A percentile compares a stretch with the other conserved stretches of the same genome.
Evolutionary conservation across 2,329 filamentous ascomycete species (phyloP).

Genomic region (Exophiala calicioides): DNA sequence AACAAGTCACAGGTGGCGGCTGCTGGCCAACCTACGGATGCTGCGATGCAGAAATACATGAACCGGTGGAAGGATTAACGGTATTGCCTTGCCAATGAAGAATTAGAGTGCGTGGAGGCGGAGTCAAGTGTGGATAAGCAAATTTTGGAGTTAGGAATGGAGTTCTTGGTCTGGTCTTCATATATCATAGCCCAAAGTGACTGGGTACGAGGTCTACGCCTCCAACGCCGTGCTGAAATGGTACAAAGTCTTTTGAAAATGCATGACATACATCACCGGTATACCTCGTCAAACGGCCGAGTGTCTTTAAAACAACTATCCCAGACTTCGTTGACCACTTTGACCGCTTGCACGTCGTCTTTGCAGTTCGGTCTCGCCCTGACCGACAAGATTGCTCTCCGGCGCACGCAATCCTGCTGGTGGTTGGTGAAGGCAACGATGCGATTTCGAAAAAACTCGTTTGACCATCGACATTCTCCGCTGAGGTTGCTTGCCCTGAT

Average conservation of each 20-base stretch:
- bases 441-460: slow-evolving; percentile 79
- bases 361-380: slow-evolving; percentile 76
- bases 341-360: slow-evolving; percentile 80
- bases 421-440: slow-evolving; percentile 91
- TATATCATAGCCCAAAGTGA: slow-evolving; percentile 2
- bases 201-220: slow-evolving; percentile 2
- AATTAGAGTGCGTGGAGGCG: slow-evolving; percentile 14
- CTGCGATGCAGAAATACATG: slow-evolving; percentile 60
- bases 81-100: background rate
- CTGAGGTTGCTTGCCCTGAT: slow-evolving; percentile 91
- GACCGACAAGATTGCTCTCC: slow-evolving; percentile 77
- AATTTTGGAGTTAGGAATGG: slow-evolving; percentile 13
- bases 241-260: slow-evolving; percentile 10
- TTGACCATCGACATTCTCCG: slow-evolving; percentile 87
- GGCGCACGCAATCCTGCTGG: slow-evolving; percentile 87
- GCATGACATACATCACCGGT: slow-evolving; percentile 54
- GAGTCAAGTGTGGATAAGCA: slow-evolving; percentile 3
- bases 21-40: slow-evolving; percentile 48
- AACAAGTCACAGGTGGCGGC: slow-evolving; percentile 52
- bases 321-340: slow-evolving; percentile 97
- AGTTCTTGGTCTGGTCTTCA: slow-evolving; percentile 18
- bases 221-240: slow-evolving; percentile 27
- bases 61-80: slow-evolving; percentile 60
- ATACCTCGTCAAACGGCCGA: slow-evolving; percentile 94
- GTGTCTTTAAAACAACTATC: slow-evolving; percentile 95